Conservation (phyloP, 2,329 filamentous ascomycete genomes). For the Xylariaceae sp. region DNA sequence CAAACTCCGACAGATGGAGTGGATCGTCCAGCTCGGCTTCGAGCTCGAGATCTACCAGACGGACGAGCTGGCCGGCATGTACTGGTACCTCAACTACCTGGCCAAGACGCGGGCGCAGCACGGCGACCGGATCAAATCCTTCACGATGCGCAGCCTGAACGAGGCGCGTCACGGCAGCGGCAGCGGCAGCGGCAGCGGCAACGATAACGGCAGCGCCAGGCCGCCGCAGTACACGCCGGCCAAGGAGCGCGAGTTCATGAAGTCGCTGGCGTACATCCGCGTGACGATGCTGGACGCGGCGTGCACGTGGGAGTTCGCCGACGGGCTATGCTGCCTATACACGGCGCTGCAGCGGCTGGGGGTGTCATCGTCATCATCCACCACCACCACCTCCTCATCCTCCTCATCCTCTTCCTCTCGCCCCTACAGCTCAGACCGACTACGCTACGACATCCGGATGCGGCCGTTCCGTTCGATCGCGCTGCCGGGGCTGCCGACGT, state of each 20-base stretch:
- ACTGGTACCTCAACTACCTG: slow-evolving; percentile 83
- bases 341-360: slow-evolving; percentile 62
- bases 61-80: slow-evolving; percentile 86
- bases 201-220: slow-evolving; percentile 11
- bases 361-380: slow-evolving; percentile 49
- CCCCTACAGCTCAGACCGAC: slow-evolving; percentile 67
- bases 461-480: slow-evolving; percentile 74
- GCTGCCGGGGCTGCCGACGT: slow-evolving; percentile 68
- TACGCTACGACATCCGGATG: slow-evolving; percentile 85
- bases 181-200: slow-evolving; percentile 12
- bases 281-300: slow-evolving; percentile 66
- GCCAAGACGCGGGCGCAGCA: slow-evolving; percentile 69
- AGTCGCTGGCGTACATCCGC: slow-evolving; percentile 59
- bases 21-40: slow-evolving; percentile 88
- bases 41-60: slow-evolving; percentile 88
- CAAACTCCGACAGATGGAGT: slow-evolving; percentile 86
- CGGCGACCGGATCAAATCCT: slow-evolving; percentile 71
- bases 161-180: slow-evolving; percentile 35
- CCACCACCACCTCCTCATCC: too few species aligned
- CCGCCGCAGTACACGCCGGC: slow-evolving; percentile 30
- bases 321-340: slow-evolving; percentile 65
- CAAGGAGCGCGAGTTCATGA: slow-evolving; percentile 48
- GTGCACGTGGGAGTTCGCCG: slow-evolving; percentile 60
- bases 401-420: too few species aligned
- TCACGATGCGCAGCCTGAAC: slow-evolving; percentile 51